Percentiles rank a stretch among this genome's conserved stretches.
Evolutionary conservation across 1,139 yeast species (phyloP).

Genomic region (Saccharomyces hybrid): DNA sequence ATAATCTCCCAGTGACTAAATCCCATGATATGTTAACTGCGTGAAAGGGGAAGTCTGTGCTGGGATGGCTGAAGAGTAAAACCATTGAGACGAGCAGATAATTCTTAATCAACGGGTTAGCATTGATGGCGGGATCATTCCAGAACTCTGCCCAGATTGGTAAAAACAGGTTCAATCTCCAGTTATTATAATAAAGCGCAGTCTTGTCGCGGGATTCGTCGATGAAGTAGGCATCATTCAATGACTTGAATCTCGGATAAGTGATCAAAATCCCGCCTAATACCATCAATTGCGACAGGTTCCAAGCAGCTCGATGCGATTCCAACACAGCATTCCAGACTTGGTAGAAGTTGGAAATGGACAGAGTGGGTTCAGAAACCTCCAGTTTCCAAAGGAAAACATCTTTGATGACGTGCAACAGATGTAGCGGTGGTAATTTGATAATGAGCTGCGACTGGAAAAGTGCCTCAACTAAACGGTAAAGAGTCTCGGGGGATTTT

Average conservation of each 20-base stretch:
- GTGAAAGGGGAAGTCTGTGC: neutral
- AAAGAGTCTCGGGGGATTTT: conserved; percentile 9
- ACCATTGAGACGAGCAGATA: neutral
- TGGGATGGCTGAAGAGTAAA: neutral
- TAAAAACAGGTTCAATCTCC: conserved; percentile 19
- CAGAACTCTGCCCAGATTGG: conserved; percentile 19
- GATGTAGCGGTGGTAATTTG: conserved; percentile 10
- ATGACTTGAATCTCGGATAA: conserved; percentile 8
- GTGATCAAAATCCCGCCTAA: conserved; percentile 23
- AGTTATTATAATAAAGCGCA: conserved; percentile 10
- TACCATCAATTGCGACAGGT: conserved; percentile 18
- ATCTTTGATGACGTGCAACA: conserved; percentile 18
- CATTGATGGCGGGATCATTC: neutral
- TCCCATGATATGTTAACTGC: neutral
- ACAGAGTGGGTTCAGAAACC: conserved; percentile 27
- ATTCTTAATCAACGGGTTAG: neutral
- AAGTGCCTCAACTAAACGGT: conserved; percentile 11
- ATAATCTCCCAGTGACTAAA: neutral
- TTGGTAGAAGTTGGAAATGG: conserved; percentile 18
- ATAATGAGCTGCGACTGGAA: conserved; percentile 14
- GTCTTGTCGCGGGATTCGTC: conserved; percentile 20
- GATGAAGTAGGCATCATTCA: conserved; percentile 19
- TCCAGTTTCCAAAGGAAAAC: conserved; percentile 27
- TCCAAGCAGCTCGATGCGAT: conserved; percentile 17
- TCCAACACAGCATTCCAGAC: conserved; percentile 19